These are phyloP conservation scores for Lojkania enalia DNA, from an alignment of 2,329 filamentous ascomycete species.

Conservation along the genomic window DNA sequence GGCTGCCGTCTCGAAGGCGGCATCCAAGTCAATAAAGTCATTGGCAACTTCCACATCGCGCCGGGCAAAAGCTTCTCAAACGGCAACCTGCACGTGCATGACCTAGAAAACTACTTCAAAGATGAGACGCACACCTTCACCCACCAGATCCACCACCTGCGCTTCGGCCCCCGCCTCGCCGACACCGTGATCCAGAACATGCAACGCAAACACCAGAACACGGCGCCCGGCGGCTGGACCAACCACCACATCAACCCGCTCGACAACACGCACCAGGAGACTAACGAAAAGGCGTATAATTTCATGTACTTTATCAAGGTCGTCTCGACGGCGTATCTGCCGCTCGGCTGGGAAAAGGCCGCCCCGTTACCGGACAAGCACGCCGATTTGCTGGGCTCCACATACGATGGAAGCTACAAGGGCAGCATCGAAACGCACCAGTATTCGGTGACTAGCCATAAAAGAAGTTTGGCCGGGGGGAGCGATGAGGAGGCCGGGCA, in stretches of 20 bases:
- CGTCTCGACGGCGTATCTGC: constrained; percentile 91
- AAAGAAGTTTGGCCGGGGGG: constrained; percentile 82
- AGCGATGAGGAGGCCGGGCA: constrained; percentile 86
- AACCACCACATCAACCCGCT: constrained; percentile 93
- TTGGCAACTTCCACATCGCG: constrained; percentile 98
- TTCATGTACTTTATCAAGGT: constrained; percentile 99
- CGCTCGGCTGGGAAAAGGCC: constrained; percentile 79
- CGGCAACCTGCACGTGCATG: constrained; percentile 96
- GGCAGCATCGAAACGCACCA: constrained; percentile 97
- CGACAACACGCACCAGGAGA: constrained; percentile 76
- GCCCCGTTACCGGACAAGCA: constrained; percentile 45
- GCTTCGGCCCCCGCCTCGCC: constrained; percentile 90
- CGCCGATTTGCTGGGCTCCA: constrained; percentile 55
- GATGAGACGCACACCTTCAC: constrained; percentile 81
- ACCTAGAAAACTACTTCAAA: constrained; percentile 93
- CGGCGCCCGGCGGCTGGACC: constrained; percentile 69
- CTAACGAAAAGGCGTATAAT: constrained; percentile 83
- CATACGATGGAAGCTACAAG: constrained; percentile 60
- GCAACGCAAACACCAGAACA: constrained; percentile 53
- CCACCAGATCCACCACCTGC: constrained; percentile 83
- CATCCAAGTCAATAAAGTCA: constrained; percentile 95
- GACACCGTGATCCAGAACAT: constrained; percentile 60
- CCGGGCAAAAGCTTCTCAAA: constrained; percentile 95
- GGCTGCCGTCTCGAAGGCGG: constrained; percentile 92
- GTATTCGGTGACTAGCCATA: constrained; percentile 97